Percentiles rank a stretch among this genome's conserved stretches.
phyloP scores from a whole-genome alignment of 192 early-diverging fungal genomes.

The Coemansia sp. region DNA sequence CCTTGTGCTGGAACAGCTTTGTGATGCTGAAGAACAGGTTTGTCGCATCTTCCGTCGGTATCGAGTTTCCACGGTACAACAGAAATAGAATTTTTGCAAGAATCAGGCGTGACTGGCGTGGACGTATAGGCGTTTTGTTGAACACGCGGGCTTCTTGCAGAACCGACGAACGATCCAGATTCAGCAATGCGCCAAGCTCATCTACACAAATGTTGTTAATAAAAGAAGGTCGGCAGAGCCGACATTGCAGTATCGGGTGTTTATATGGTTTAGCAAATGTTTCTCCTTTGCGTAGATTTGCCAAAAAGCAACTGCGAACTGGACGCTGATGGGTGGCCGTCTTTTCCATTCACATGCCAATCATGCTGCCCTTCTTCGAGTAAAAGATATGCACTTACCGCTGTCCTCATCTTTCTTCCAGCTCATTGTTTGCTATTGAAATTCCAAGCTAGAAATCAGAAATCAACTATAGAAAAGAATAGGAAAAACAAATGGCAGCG shows the following conservation, averaged over 20 bases:
- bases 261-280: too few species aligned
- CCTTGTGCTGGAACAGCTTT: conserved; percentile 95
- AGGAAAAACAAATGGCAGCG: neutral
- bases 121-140: conserved; percentile 95
- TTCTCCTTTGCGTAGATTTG: too few species aligned
- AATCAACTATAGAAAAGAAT: neutral
- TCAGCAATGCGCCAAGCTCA: conserved; percentile 79
- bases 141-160: conserved; percentile 96
- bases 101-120: conserved; percentile 88
- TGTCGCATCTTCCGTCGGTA: conserved; percentile 94
- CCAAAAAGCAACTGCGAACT: too few species aligned
- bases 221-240: too few species aligned
- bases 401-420: conserved; percentile 55
- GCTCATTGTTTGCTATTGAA: conserved; percentile 33
- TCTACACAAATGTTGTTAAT: conserved; percentile 34
- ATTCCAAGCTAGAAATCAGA: neutral
- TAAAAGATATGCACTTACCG: conserved; percentile 25
- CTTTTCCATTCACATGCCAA: too few species aligned
- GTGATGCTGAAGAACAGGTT: conserved; percentile 98
- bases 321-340: too few species aligned
- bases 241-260: neutral
- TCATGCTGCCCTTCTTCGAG: neutral
- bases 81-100: conserved; percentile 94
- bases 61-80: conserved; percentile 84
- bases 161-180: conserved; percentile 90